A percentile compares a stretch with the other conserved stretches of the same genome.
Evolutionary conservation across 2,329 filamentous ascomycete species (phyloP).

Genomic region (Calonectria hawksworthii): DNA sequence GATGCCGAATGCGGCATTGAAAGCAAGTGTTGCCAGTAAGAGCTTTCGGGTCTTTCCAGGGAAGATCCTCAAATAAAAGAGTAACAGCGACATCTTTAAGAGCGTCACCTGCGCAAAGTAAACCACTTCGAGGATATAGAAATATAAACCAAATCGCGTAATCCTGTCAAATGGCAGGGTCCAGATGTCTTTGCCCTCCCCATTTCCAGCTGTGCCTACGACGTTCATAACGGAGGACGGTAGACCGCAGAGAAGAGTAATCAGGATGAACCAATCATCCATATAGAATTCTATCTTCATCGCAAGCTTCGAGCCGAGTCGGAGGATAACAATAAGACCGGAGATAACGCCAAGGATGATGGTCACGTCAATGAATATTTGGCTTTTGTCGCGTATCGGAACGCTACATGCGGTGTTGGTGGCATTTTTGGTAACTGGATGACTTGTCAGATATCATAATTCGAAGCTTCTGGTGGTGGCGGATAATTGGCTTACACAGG

Average conservation of each 20-base stretch:
- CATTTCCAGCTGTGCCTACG: constrained; percentile 29
- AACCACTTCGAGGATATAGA: constrained; percentile 55
- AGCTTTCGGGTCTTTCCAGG: constrained; percentile 52
- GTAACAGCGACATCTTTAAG: constrained; percentile 62
- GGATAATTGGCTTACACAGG: not conserved
- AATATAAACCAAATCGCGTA: constrained; percentile 53
- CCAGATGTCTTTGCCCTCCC: constrained; percentile 57
- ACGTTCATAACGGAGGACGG: constrained; percentile 31
- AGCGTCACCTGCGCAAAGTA: constrained; percentile 60
- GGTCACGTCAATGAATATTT: constrained; percentile 22
- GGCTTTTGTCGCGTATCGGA: constrained; percentile 28
- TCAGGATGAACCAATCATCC: constrained; percentile 30
- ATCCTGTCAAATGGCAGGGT: constrained; percentile 55
- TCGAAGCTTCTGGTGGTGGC: not conserved
- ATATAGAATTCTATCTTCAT: constrained; percentile 29
- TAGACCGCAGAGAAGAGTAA: constrained; percentile 21
- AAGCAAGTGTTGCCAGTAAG: constrained; percentile 54
- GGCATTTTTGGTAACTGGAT: constrained; percentile 9
- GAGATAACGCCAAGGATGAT: constrained; percentile 34
- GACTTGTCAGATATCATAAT: not conserved
- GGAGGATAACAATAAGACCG: constrained; percentile 27
- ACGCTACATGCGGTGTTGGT: constrained; percentile 24
- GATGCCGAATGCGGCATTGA: constrained; percentile 53
- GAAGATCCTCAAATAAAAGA: constrained; percentile 67
- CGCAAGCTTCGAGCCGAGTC: constrained; percentile 34